Base-by-base conservation (phyloP, 345 rosid genomes). In the Aurinia saxatilis region DNA sequence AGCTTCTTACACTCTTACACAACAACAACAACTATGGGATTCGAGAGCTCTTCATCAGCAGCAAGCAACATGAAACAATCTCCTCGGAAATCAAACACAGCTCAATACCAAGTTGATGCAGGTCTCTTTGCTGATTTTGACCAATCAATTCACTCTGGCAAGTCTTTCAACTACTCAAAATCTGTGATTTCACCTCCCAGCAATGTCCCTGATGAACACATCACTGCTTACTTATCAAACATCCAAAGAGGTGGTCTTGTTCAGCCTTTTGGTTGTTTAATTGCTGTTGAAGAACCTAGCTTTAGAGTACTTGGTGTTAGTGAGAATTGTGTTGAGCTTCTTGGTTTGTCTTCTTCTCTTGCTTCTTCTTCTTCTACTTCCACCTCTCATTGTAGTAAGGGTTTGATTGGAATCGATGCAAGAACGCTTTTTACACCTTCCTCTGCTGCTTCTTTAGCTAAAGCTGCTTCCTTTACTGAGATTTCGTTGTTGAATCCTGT, bases 211-310 rank as follows among this genome's bases (percentile, higher is more conserved):
- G 95, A 81, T 2, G 89, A 84, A 50, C 79, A 85, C 66, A 82
- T 87, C n/a, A 68, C 68, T 41, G 82, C 88, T 60, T 85, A 84
- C 58, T 31, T 90, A 14, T 75, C 84, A 2, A 85, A 72, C 46
- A 90, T 87, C 62, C 95, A 87, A 67, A 73, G 91, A 74, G 97
- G 97, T 37, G 97, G 97, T 30, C 74, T 77, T 23, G 65, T 84
- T 72, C 95, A 90, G 71, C 77, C 95, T 13, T 82, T 90, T 71
- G 93, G 95, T 33, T 90, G 95, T 63, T 64, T 90, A 75, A 48
- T 85, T 54, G 91, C 88, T 33, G 56, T 87, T 11, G 81, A 85
- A 60, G 95, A 84, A 54, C 66, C 85, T 60, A 80, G 45, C 14
- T 87, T 87, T 63, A 76, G 75, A 60, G 70, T 90, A 61, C 70